A percentile compares a stretch with the other conserved stretches of the same genome.
Conservation (phyloP, 2,329 filamentous ascomycete genomes). For the Alternaria brassicicola region DNA sequence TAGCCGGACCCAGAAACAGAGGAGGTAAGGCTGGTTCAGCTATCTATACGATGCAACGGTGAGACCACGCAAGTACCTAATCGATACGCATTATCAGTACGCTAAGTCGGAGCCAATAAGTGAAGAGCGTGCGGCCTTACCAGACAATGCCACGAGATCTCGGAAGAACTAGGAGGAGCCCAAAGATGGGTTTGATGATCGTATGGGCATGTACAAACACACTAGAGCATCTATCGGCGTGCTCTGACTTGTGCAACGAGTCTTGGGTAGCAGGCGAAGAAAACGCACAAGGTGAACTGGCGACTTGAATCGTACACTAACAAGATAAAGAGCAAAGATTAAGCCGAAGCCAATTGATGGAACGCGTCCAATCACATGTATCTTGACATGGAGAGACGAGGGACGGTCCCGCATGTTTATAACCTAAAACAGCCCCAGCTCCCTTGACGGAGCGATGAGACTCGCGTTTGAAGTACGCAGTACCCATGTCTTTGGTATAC, state of each 20-base stretch:
- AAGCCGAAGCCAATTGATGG: conserved; percentile 26
- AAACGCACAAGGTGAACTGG: conserved; percentile 21
- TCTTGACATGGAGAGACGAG: conserved; percentile 3
- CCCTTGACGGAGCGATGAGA: conserved; percentile 8
- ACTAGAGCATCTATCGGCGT: conserved; percentile 28
- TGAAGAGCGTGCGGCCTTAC: conserved; percentile 22
- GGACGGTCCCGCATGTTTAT: conserved; percentile 15
- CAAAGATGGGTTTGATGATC: conserved; percentile 22
- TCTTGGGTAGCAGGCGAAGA: conserved; percentile 10
- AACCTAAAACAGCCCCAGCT: conserved; percentile 19
- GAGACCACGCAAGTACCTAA: conserved; percentile 19
- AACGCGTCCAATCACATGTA: conserved; percentile 10
- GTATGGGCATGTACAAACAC: conserved; percentile 42
- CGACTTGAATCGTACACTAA: conserved; percentile 11
- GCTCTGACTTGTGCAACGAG: conserved; percentile 29
- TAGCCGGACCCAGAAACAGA: conserved; percentile 13
- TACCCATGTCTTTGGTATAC: conserved; percentile 18
- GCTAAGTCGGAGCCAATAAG: conserved; percentile 19
- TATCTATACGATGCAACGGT: conserved; percentile 32
- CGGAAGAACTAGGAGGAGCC: conserved; percentile 17
- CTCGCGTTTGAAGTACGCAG: conserved; percentile 24
- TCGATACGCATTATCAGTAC: conserved; percentile 26
- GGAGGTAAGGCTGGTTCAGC: conserved; percentile 15
- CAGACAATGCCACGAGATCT: conserved; percentile 36
- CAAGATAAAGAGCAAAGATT: conserved; percentile 23